phyloP scores from a whole-genome alignment of 2,329 filamentous ascomycete species.

The Talaromyces sp. region DNA sequence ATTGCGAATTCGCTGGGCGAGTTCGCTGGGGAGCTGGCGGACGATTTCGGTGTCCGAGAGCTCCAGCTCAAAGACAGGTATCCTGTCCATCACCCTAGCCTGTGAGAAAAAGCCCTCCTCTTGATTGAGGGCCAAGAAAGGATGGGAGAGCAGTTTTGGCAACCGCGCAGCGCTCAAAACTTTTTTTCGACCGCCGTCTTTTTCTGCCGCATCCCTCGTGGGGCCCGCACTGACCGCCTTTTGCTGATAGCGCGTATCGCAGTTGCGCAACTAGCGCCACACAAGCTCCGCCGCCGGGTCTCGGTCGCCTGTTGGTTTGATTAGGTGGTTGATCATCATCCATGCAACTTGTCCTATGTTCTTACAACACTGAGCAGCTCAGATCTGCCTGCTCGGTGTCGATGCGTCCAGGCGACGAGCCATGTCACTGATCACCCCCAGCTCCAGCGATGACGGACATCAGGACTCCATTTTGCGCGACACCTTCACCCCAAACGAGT shows the following conservation, averaged over 20 bases:
- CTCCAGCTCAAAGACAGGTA: slow-evolving; percentile 45
- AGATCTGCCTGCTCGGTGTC: neutral
- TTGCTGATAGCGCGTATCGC: neutral
- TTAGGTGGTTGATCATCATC: neutral
- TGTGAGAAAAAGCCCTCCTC: slow-evolving; percentile 26
- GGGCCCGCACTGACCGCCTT: slow-evolving; percentile 21
- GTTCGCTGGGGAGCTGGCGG: slow-evolving; percentile 62
- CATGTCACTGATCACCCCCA: slow-evolving; percentile 22
- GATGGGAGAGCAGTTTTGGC: neutral
- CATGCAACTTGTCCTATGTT: neutral
- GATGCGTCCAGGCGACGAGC: slow-evolving; percentile 17
- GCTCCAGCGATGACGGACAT: slow-evolving; percentile 11
- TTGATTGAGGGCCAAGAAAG: slow-evolving; percentile 25
- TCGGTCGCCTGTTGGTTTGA: neutral
- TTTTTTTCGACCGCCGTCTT: slow-evolving; percentile 23
- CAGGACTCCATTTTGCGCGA: neutral
- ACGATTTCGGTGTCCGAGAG: slow-evolving; percentile 49
- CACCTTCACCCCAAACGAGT: slow-evolving; percentile 15
- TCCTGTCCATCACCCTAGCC: slow-evolving; percentile 31
- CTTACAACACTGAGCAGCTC: slow-evolving; percentile 3
- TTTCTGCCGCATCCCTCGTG: slow-evolving; percentile 24
- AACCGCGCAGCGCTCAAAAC: slow-evolving; percentile 10
- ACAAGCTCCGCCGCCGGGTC: neutral
- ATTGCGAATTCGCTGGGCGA: slow-evolving; percentile 62
- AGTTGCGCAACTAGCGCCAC: neutral